Conservation (phyloP, 352 stramenopile species). For the Globisporangium yorkense region DNA sequence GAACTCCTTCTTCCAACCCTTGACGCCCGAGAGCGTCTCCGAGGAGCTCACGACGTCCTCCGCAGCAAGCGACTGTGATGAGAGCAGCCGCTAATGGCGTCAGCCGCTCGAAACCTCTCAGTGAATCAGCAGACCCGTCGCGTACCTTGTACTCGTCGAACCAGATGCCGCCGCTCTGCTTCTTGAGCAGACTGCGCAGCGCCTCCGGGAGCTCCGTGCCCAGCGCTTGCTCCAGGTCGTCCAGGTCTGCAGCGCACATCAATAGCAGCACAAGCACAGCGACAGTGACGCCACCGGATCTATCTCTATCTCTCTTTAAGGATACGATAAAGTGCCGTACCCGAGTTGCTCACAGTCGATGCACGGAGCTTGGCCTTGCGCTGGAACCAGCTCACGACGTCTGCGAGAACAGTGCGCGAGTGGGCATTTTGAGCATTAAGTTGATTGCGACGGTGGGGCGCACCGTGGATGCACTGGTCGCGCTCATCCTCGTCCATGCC, state of each 20-base stretch:
- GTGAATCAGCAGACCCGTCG: not conserved
- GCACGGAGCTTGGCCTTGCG: slow-evolving; percentile 62
- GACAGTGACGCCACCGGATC: too few species aligned
- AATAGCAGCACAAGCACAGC: not conserved
- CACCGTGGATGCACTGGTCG: slow-evolving; percentile 79
- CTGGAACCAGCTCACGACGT: slow-evolving; percentile 84
- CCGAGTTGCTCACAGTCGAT: slow-evolving; percentile 36
- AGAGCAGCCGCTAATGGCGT: not conserved
- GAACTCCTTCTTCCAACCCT: slow-evolving; percentile 51
- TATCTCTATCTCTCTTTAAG: too few species aligned
- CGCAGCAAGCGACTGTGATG: slow-evolving; percentile 41
- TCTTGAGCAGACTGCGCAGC: slow-evolving; percentile 55
- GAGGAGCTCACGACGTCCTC: slow-evolving; percentile 53
- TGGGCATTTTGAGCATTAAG: not conserved
- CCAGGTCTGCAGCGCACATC: slow-evolving; percentile 36
- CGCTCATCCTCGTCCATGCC: slow-evolving; percentile 75
- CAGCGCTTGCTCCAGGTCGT: slow-evolving; percentile 65
- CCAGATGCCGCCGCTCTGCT: slow-evolving; percentile 77
- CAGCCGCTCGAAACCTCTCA: not conserved
- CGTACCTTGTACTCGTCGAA: slow-evolving; percentile 78
- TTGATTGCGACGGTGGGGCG: not conserved
- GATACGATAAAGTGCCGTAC: slow-evolving; percentile 10
- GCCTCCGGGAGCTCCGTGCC: slow-evolving; percentile 54
- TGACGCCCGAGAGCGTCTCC: slow-evolving; percentile 37
- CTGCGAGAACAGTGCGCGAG: slow-evolving; percentile 14